Conservation (phyloP, 768 basidiomycete species). For the Calocybe cyanea region DNA sequence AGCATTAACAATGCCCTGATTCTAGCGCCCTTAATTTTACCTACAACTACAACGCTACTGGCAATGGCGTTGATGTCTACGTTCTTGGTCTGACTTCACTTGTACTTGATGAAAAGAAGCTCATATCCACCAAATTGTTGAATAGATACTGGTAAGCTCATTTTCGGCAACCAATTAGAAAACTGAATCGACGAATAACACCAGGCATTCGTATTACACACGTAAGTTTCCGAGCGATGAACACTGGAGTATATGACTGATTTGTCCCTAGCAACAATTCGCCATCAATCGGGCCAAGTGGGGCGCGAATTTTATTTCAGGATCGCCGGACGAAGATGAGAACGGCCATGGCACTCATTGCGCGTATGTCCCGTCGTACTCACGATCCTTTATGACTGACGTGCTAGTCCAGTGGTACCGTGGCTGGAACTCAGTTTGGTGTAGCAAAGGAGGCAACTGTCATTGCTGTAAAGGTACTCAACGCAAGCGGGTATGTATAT, state of each 20-base stretch:
- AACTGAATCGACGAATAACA: background rate
- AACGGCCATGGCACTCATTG: constrained; percentile 41
- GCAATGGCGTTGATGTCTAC: constrained; percentile 26
- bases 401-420: constrained; percentile 22
- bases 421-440: constrained; percentile 29
- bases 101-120: background rate
- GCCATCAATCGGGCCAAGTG: constrained; percentile 37
- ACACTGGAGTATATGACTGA: background rate
- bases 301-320: constrained; percentile 31
- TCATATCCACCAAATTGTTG: background rate
- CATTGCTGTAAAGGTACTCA: constrained; percentile 8
- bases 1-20: background rate
- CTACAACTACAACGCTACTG: constrained; percentile 14
- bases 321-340: constrained; percentile 25
- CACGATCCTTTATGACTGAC: background rate
- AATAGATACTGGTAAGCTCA: constrained; percentile 20
- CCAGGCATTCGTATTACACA: constrained; percentile 9
- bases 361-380: constrained; percentile 20
- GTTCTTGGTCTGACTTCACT: constrained; percentile 28
- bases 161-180: background rate
- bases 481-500: constrained; percentile 1
- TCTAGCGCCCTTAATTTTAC: constrained; percentile 11
- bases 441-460: constrained; percentile 24
- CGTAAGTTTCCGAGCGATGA: constrained; percentile 1
- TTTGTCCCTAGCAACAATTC: constrained; percentile 28